A percentile compares a stretch with the other conserved stretches of the same genome.
phyloP scores from a whole-genome alignment of 768 basidiomycete species.

The Suillus ampliporus region DNA sequence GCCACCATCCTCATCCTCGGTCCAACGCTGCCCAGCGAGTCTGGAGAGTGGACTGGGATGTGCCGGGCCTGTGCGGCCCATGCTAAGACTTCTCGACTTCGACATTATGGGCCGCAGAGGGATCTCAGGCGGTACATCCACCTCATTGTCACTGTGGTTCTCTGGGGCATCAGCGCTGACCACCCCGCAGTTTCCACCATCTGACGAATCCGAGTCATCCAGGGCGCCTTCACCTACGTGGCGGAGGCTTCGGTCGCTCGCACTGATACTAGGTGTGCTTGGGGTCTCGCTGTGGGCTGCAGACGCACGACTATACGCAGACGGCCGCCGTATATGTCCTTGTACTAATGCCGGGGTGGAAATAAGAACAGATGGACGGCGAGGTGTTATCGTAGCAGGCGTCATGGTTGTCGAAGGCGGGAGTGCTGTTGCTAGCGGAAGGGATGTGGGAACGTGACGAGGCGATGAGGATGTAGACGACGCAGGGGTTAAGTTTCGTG shows the following conservation, averaged over 20 bases:
- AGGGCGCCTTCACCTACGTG: conserved; percentile 81
- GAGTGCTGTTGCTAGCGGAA: conserved; percentile 46
- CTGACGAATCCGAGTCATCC: conserved; percentile 77
- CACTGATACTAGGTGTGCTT: conserved; percentile 32
- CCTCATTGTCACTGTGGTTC: conserved; percentile 42
- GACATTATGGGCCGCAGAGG: conserved; percentile 27
- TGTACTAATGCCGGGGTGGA: conserved; percentile 40
- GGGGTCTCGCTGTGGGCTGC: conserved; percentile 40
- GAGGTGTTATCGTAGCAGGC: conserved; percentile 48
- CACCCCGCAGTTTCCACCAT: conserved; percentile 27
- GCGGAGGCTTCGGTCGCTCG: conserved; percentile 53
- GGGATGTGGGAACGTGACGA: conserved; percentile 41
- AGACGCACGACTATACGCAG: conserved; percentile 53
- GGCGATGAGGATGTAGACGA: conserved; percentile 68
- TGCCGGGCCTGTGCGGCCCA: conserved; percentile 33
- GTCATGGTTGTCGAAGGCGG: conserved; percentile 48
- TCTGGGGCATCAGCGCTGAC: conserved; percentile 18
- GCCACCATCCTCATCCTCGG: conserved; percentile 50
- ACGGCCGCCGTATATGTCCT: conserved; percentile 39
- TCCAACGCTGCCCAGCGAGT: conserved; percentile 59
- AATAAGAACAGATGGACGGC: conserved; percentile 46
- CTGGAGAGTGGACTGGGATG: conserved; percentile 73
- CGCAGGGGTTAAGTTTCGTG: conserved; percentile 57
- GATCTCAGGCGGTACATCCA: conserved; percentile 20
- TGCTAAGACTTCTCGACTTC: conserved; percentile 45